These are phyloP conservation scores for Colletotrichum truncatum DNA, from an alignment of 2,329 filamentous ascomycete species.

Conservation along the genomic window DNA sequence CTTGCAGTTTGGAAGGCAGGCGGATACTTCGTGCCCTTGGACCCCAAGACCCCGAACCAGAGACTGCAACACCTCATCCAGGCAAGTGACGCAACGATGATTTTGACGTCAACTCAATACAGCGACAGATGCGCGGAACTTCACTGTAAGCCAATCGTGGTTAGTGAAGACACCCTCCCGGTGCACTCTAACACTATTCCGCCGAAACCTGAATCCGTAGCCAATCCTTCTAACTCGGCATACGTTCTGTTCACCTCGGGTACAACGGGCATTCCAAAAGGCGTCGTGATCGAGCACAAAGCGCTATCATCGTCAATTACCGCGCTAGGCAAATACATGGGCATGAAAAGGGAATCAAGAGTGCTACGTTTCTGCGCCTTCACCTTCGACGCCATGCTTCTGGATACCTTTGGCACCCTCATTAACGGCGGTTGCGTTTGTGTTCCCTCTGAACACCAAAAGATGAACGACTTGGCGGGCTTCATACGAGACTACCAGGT, in stretches of 20 bases:
- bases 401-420: constrained; percentile 29
- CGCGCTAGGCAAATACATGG: background rate
- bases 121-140: background rate
- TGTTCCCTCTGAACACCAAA: constrained; percentile 26
- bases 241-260: constrained; percentile 41
- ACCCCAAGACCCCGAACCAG: constrained; percentile 10
- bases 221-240: constrained; percentile 20
- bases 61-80: constrained; percentile 6
- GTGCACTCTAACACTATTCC: background rate
- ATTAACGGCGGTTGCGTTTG: constrained; percentile 5
- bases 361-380: constrained; percentile 33
- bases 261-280: constrained; percentile 38
- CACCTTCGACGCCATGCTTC: constrained; percentile 33
- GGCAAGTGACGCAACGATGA: background rate
- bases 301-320: constrained; percentile 33
- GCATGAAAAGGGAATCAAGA: constrained; percentile 32
- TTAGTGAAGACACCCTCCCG: background rate
- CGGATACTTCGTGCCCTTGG: constrained; percentile 14
- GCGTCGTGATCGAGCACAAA: constrained; percentile 34
- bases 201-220: background rate
- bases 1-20: constrained; percentile 20
- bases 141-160: background rate
- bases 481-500: constrained; percentile 26
- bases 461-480: constrained; percentile 32
- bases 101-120: background rate